phyloP scores from a whole-genome alignment of 2,329 filamentous ascomycete species.

The Trichophyton mentagrophytes region DNA sequence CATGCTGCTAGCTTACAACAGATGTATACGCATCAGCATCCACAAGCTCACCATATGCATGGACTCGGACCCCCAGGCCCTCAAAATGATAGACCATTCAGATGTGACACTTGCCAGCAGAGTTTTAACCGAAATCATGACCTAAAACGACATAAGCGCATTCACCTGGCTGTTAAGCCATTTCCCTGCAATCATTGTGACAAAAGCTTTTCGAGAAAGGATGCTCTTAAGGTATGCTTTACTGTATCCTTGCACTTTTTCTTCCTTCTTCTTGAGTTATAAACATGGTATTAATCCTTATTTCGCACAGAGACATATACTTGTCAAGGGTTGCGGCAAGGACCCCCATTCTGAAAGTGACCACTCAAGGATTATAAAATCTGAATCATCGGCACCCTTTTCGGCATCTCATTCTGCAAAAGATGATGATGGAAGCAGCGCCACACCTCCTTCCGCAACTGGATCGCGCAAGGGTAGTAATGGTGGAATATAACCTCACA shows the following conservation, averaged over 20 bases:
- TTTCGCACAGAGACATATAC: constrained; percentile 41
- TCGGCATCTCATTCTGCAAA: background rate
- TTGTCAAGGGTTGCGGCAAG: constrained; percentile 52
- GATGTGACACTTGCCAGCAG: constrained; percentile 82
- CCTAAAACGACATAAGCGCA: constrained; percentile 86
- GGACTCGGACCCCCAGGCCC: constrained; percentile 42
- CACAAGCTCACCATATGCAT: constrained; percentile 23
- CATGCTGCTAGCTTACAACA: constrained; percentile 45
- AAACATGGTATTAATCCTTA: background rate
- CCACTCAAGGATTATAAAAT: background rate
- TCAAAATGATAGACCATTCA: constrained; percentile 74
- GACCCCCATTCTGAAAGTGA: constrained; percentile 12
- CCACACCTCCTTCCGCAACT: background rate
- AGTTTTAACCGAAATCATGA: constrained; percentile 96
- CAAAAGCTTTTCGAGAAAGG: constrained; percentile 93
- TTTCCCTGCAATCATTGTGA: constrained; percentile 86
- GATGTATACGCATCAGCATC: constrained; percentile 46
- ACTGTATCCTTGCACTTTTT: background rate
- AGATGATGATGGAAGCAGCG: constrained; percentile 1
- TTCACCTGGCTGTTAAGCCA: constrained; percentile 89
- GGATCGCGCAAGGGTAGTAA: constrained; percentile 4
- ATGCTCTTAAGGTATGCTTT: constrained; percentile 75
- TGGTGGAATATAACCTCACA: constrained; percentile 1
- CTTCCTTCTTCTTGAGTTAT: constrained; percentile 2
- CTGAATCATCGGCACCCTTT: background rate